Evolutionary conservation across 2,329 filamentous ascomycete genomes (phyloP).

Genomic region (Fusarium papillatum): DNA sequence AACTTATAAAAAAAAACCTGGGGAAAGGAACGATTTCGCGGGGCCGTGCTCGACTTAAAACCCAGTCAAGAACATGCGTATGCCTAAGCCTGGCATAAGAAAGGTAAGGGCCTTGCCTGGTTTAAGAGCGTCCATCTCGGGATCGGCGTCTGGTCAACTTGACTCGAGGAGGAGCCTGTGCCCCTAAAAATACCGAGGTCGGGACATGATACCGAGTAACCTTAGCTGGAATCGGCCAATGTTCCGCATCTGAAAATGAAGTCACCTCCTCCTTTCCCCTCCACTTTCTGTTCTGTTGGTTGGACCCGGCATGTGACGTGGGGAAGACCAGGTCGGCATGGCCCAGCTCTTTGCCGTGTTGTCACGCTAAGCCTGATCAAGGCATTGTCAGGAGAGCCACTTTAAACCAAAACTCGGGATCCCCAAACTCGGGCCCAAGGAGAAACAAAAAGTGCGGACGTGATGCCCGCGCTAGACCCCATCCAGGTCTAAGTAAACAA

Average conservation of each 20-base stretch:
- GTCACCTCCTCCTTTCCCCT: conserved; percentile 29
- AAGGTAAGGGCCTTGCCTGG: background rate
- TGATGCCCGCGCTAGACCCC: conserved; percentile 35
- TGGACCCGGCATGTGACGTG: conserved; percentile 44
- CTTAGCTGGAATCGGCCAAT: conserved; percentile 31
- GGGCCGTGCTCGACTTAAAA: conserved; percentile 36
- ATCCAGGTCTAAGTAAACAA: conserved; percentile 48
- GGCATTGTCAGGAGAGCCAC: conserved; percentile 25
- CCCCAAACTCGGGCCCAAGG: conserved; percentile 31
- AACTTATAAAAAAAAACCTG: conserved; percentile 29
- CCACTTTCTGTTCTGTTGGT: conserved; percentile 8
- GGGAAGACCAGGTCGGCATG: conserved; percentile 24
- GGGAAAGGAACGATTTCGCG: conserved; percentile 27
- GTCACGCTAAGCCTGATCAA: conserved; percentile 4
- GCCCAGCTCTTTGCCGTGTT: conserved; percentile 13
- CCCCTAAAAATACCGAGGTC: conserved; percentile 41
- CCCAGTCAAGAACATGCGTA: conserved; percentile 7
- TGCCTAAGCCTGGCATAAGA: background rate
- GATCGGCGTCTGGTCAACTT: conserved; percentile 25
- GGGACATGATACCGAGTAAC: conserved; percentile 34
- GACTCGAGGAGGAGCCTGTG: conserved; percentile 17
- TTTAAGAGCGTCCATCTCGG: conserved; percentile 24
- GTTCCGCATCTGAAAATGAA: conserved; percentile 45
- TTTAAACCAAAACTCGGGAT: conserved; percentile 13
- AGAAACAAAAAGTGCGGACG: conserved; percentile 42